phyloP scores from a whole-genome alignment of 345 rosid genomes.

The Lepidium aucheri region DNA sequence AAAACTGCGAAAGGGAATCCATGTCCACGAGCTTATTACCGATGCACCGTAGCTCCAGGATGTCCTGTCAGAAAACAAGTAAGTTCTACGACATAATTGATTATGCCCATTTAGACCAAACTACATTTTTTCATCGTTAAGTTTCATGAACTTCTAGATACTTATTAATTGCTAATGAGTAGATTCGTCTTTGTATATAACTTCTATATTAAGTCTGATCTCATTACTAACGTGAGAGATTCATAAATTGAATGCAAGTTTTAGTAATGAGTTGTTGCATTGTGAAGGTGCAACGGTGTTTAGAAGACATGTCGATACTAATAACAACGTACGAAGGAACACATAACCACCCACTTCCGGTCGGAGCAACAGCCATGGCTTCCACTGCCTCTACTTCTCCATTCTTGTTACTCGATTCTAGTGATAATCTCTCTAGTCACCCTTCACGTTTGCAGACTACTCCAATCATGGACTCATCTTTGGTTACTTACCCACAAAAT shows the following conservation, averaged over 20 bases:
- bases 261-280: neutral
- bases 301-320: conserved; percentile 36
- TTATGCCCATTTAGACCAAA: too few relatives aligned
- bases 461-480: neutral
- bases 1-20: conserved; percentile 93
- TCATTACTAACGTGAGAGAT: neutral
- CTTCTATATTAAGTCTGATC: neutral
- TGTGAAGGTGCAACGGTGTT: conserved; percentile 38
- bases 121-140: too few relatives aligned
- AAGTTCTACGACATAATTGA: neutral
- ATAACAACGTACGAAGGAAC: conserved; percentile 45
- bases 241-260: neutral
- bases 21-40: conserved; percentile 91
- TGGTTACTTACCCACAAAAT: conserved; percentile 7
- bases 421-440: conserved; percentile 17
- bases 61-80: conserved; percentile 98
- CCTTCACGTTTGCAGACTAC: conserved; percentile 2
- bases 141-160: too few relatives aligned
- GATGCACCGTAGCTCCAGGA: conserved; percentile 53
- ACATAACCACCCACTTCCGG: conserved; percentile 44
- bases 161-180: neutral
- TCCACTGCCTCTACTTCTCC: conserved; percentile 31
- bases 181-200: too few relatives aligned
- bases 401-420: conserved; percentile 28
- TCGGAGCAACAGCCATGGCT: conserved; percentile 43